A percentile compares a stretch with the other conserved stretches of the same genome.
Evolutionary conservation across 805 yeast genomes (phyloP).

Genomic region (Cyberlindnera xishuangbannaensis): DNA sequence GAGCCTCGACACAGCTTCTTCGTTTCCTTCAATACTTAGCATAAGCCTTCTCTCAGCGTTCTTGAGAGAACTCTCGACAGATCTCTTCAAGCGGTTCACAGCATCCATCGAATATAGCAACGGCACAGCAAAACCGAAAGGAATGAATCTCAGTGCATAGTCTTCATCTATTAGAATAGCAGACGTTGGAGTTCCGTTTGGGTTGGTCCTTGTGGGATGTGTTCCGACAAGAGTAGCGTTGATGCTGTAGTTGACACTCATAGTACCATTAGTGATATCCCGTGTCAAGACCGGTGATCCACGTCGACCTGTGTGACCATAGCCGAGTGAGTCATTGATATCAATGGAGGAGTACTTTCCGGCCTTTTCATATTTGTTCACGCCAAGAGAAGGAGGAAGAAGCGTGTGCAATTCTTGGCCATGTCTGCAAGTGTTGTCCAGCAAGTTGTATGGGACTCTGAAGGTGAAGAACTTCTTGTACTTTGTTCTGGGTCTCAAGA

Average conservation of each 20-base stretch:
- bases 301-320: constrained; percentile 44
- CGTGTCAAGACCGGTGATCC: constrained; percentile 51
- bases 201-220: constrained; percentile 21
- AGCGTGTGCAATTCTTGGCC: constrained; percentile 33
- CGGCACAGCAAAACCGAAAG: constrained; percentile 31
- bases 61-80: constrained; percentile 12
- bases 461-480: constrained; percentile 57
- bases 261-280: constrained; percentile 42
- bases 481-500: constrained; percentile 41
- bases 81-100: constrained; percentile 7
- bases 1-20: constrained; percentile 16
- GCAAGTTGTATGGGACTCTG: constrained; percentile 46
- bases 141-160: constrained; percentile 34
- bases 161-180: constrained; percentile 31
- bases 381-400: constrained; percentile 37
- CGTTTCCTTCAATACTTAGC: constrained; percentile 14
- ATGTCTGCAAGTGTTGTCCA: constrained; percentile 49
- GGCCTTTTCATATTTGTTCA: constrained; percentile 27
- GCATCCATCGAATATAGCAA: constrained; percentile 15
- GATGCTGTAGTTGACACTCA: constrained; percentile 46
- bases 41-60: constrained; percentile 17
- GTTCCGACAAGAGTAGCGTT: constrained; percentile 54
- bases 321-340: constrained; percentile 32
- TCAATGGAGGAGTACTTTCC: constrained; percentile 28
- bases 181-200: constrained; percentile 13